phyloP scores from a whole-genome alignment of 306 rosid species.

The Medicago arabica region DNA sequence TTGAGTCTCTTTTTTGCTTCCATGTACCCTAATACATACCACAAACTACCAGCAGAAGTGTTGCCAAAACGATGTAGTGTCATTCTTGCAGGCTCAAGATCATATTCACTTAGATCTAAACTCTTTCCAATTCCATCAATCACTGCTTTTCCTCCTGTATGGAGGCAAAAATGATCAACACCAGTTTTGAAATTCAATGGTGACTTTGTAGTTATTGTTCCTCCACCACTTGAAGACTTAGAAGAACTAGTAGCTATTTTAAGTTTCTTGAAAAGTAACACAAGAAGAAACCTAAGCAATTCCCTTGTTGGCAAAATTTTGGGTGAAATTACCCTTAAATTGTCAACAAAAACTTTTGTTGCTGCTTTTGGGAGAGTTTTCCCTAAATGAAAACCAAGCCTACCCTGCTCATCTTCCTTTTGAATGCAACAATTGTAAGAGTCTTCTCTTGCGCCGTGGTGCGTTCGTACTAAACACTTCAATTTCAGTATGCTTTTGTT shows the following conservation, averaged over 20 bases:
- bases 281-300: slow-evolving; percentile 55
- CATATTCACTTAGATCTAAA: slow-evolving; percentile 63
- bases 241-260: not conserved
- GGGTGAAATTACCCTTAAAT: slow-evolving; percentile 67
- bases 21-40: slow-evolving; percentile 94
- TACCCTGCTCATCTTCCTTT: slow-evolving; percentile 71
- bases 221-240: not conserved
- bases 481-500: slow-evolving; percentile 53
- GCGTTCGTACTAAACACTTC: slow-evolving; percentile 75
- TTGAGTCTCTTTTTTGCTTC: slow-evolving; percentile 85
- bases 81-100: slow-evolving; percentile 93
- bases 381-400: slow-evolving; percentile 64
- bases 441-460: slow-evolving; percentile 82
- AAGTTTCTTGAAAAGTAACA: slow-evolving; percentile 43
- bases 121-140: slow-evolving; percentile 83
- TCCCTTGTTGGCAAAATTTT: slow-evolving; percentile 79
- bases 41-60: slow-evolving; percentile 85
- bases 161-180: slow-evolving; percentile 84
- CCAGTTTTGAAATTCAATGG: slow-evolving; percentile 65
- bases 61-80: slow-evolving; percentile 88
- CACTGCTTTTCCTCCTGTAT: slow-evolving; percentile 92
- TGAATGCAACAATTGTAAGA: slow-evolving; percentile 72
- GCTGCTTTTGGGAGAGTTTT: slow-evolving; percentile 83
- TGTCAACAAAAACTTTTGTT: slow-evolving; percentile 83
- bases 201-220: slow-evolving; percentile 44